Conservation (phyloP, 495 filamentous ascomycete species). For the Hypoxylon crocopeplum region DNA sequence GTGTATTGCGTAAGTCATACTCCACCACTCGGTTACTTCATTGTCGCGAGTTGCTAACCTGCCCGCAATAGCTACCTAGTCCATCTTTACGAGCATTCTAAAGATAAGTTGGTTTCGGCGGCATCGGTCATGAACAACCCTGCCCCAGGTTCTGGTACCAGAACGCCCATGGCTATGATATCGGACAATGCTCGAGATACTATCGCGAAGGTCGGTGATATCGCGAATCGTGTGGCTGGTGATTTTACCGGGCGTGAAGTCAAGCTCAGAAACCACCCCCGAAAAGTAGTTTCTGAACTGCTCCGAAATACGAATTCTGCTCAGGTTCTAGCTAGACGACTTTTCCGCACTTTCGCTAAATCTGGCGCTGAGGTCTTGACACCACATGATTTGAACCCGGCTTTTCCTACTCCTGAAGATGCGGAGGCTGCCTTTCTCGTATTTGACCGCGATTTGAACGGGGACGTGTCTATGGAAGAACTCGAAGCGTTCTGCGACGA, state of each 20-base stretch:
- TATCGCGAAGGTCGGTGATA: conserved; percentile 81
- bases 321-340: conserved; percentile 85
- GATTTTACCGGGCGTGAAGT: conserved; percentile 87
- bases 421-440: conserved; percentile 90
- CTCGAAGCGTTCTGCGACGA: conserved; percentile 93
- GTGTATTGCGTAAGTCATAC: conserved; percentile 65
- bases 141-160: conserved; percentile 59
- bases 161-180: conserved; percentile 75
- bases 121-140: conserved; percentile 64
- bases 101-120: conserved; percentile 70
- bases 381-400: conserved; percentile 76
- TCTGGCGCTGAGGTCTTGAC: conserved; percentile 77
- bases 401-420: conserved; percentile 85
- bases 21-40: neutral
- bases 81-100: conserved; percentile 84
- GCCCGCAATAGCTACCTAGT: conserved; percentile 62
- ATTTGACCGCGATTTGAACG: conserved; percentile 97
- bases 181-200: conserved; percentile 74
- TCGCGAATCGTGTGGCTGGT: conserved; percentile 88
- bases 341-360: conserved; percentile 89
- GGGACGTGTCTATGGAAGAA: conserved; percentile 95
- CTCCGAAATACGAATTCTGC: conserved; percentile 74
- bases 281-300: conserved; percentile 83
- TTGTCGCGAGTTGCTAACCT: neutral
- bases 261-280: conserved; percentile 78